Base-by-base conservation (phyloP, 2,329 filamentous ascomycete species). In the Periconia sp. region DNA sequence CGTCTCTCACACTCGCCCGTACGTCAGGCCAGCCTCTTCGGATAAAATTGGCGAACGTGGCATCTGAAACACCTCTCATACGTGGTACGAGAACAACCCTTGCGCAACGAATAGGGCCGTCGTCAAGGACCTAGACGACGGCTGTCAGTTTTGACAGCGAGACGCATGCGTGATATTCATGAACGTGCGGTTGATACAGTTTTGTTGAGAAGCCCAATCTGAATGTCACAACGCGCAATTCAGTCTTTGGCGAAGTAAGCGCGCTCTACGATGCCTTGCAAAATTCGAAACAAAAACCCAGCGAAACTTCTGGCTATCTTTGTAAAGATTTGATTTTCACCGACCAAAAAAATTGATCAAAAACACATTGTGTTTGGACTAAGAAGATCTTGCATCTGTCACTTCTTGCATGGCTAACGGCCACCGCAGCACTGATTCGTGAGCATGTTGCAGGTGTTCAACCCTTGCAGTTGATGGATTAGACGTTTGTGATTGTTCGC, bases 381-480 rank as follows among this genome's bases (percentile, higher is more conserved):
- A 45, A 19, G 30, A 47, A 51, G 51, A 18, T 42, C 47, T 40
- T 52, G 47, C 52, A 55, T 50, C 40, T 42, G 15, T 18, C 50
- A 14, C 14, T n/a, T 23, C 43, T 19, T 35, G 44, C 51, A 43
- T 37, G 47, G 41, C 27, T 50, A 40, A 10, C 41, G 35, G 9
- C 18, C 18, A 3, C n/a, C 37, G 44, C 19, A 49, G 45, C 45
- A 40, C 44, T 47, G 44, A 31, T 47, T 37, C 41, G 20, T 8
- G 18, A 47, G 42, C 14, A n/a, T 37, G 15, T 19, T 13, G 40
- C 20, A 35, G 20, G 49, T 30, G 43, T 58, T 50, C 47, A 52
- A 47, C 46, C 57, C 54, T 35, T 55, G 57, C 59, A 60, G 48
- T 54, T 62, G 61, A 59, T 60, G 57, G 54, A 47, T 18, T 49